Evolutionary conservation across 2,329 filamentous ascomycete species (phyloP).

Genomic region (Arachnomyces sp.): DNA sequence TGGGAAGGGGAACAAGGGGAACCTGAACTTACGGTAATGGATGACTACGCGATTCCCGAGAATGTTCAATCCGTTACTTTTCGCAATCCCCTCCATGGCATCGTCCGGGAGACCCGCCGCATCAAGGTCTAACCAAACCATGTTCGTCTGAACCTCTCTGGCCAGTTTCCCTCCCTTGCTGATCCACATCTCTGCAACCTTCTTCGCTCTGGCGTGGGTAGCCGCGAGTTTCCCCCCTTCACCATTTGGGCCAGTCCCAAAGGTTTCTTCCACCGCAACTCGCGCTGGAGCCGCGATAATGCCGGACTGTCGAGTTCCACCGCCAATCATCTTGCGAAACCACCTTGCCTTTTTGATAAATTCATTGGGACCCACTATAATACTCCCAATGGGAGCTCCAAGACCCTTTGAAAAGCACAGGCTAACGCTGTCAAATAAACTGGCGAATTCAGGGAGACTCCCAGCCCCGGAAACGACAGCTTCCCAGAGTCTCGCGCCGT

Average conservation of each 20-base stretch:
- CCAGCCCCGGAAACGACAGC: conserved; percentile 64
- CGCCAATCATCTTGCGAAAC: conserved; percentile 72
- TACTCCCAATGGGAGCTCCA: conserved; percentile 70
- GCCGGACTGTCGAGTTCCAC: conserved; percentile 67
- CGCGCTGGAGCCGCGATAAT: conserved; percentile 67
- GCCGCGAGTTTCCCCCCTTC: conserved; percentile 54
- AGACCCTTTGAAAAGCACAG: conserved; percentile 78
- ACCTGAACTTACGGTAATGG: conserved; percentile 50
- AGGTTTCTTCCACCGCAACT: conserved; percentile 72
- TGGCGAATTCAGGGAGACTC: conserved; percentile 57
- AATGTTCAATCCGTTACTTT: conserved; percentile 50
- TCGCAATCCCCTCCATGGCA: conserved; percentile 47
- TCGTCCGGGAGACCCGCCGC: conserved; percentile 47
- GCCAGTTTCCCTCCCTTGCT: conserved; percentile 58
- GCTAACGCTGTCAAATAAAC: conserved; percentile 63
- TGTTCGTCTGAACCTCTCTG: conserved; percentile 76
- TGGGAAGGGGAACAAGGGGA: not conserved
- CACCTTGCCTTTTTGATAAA: conserved; percentile 62
- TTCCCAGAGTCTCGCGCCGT: conserved; percentile 76
- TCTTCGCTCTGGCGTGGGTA: conserved; percentile 55
- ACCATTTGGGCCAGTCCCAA: conserved; percentile 49
- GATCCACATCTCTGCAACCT: conserved; percentile 59
- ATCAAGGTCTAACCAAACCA: conserved; percentile 75
- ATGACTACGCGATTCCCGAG: conserved; percentile 54
- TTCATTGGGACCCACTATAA: conserved; percentile 53